Evolutionary conservation across 495 filamentous ascomycete genomes (phyloP).

Genomic region (Penicillium soppii): DNA sequence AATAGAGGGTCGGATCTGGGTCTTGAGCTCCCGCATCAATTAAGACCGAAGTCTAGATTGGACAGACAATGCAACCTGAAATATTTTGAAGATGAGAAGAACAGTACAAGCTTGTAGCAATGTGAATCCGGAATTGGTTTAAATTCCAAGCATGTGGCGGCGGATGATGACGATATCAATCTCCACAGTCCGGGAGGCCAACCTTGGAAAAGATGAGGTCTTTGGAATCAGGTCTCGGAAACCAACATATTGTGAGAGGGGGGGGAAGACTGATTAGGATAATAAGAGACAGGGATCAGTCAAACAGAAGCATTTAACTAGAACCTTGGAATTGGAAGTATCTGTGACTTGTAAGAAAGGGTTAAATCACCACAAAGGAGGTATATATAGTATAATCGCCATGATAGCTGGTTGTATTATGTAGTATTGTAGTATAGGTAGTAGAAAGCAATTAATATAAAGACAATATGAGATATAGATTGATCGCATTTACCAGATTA

Average conservation of each 20-base stretch:
- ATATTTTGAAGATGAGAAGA: not conserved
- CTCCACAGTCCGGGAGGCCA: conserved; percentile 10
- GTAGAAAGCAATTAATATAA: not conserved
- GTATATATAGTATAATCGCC: too few relatives aligned
- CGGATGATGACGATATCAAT: conserved; percentile 13
- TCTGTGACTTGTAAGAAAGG: too few relatives aligned
- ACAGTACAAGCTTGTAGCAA: not conserved
- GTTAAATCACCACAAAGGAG: too few relatives aligned
- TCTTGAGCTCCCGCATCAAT: not conserved
- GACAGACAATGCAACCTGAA: not conserved
- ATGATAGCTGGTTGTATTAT: not conserved
- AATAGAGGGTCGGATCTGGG: not conserved
- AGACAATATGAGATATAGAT: not conserved
- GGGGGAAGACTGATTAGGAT: not conserved
- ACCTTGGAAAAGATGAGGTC: not conserved
- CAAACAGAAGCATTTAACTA: too few relatives aligned
- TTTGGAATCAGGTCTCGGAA: not conserved
- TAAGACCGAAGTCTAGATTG: not conserved
- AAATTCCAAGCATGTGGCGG: conserved; percentile 13
- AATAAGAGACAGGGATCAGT: not conserved
- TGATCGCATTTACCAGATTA: not conserved
- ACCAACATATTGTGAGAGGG: not conserved
- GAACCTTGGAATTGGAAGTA: too few relatives aligned
- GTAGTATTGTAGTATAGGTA: not conserved
- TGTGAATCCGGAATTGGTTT: not conserved